These are phyloP conservation scores for Fusarium redolens DNA, from an alignment of 2,329 filamentous ascomycete genomes.

Conservation along the genomic window DNA sequence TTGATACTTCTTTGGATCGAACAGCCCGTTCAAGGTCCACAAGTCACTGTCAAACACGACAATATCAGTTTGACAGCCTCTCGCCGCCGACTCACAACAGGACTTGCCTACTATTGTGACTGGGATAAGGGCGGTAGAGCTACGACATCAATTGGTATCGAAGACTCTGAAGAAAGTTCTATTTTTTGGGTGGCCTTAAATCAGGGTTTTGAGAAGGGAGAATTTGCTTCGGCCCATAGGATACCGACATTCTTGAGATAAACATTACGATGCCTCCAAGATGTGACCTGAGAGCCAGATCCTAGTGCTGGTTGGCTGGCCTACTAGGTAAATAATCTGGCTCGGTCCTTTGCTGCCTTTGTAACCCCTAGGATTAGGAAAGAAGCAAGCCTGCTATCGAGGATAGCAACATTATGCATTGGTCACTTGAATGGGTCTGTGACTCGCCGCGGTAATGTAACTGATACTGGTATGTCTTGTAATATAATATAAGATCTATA, in stretches of 20 bases:
- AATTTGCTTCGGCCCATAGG: not conserved
- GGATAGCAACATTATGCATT: not conserved
- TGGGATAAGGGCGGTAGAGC: not conserved
- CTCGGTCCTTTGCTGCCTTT: not conserved
- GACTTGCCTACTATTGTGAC: not conserved
- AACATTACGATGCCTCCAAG: not conserved
- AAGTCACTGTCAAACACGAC: not conserved
- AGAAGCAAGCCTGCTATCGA: not conserved
- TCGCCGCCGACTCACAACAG: not conserved
- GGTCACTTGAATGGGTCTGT: not conserved
- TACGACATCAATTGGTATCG: not conserved
- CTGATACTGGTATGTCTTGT: not conserved
- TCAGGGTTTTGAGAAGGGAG: not conserved
- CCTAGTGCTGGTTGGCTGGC: not conserved
- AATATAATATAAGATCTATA: not conserved
- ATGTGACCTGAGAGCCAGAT: not conserved
- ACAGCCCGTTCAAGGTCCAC: not conserved
- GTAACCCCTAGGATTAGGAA: not conserved
- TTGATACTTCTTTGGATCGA: constrained; percentile 1
- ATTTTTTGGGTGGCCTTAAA: not conserved
- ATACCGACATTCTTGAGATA: not conserved
- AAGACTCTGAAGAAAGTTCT: not conserved
- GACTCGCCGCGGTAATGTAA: not conserved
- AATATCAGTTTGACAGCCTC: not conserved
- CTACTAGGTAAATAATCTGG: not conserved